Evolutionary conservation across 768 basidiomycete species (phyloP), one percentile per base, ranked within the genome.

Genomic region (Mycena haematopus): DNA sequence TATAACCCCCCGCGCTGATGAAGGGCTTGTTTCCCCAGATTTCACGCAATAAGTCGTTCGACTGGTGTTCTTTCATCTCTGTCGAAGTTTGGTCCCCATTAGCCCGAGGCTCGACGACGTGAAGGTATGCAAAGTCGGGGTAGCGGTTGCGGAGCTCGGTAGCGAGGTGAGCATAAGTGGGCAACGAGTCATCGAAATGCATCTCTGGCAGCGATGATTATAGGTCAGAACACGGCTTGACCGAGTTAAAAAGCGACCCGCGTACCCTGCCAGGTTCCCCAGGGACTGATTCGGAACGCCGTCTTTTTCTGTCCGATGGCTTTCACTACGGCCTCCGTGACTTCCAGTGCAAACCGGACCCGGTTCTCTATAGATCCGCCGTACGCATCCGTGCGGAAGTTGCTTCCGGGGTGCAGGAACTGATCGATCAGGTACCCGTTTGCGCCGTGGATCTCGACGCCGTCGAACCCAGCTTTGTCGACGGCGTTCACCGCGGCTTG

Each of bases 401-500:
- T 57, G 24, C 46, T 49, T 35, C 24, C 21, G 3, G 36, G 45
- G 56, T 57, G 56, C 24, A 57, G 46, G 75, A 85, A 84, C 67
- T 85, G 82, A 65, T 86, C 80, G 31, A 75, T 46, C 35, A 81
- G 61, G 57, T 76, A 75, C 0, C 73, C 74, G 49, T 73, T 74
- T 14, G 69, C 72, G 11, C 61, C 70, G 33, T 76, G 74, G 56
- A 31, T 31, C 29, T 31, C 29, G 29, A 31, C 29, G 9, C 29
- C 29, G 29, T 31, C 29, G 29, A 31, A 87, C 7, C 84, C 86
- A 33, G 85, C 83, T 51, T 56, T 68, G 38, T 75, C 70, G 27
- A 84, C 71, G 46, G 82, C 80, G 53, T 78, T 78, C 25, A 70
- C 72, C 7, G 86, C 82, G 0, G 80, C 84, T 5, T 74, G 70